A percentile compares a stretch with the other conserved stretches of the same genome.
These are phyloP conservation scores for Ustulina deusta DNA, from an alignment of 2,329 filamentous ascomycete species.

Conservation along the genomic window DNA sequence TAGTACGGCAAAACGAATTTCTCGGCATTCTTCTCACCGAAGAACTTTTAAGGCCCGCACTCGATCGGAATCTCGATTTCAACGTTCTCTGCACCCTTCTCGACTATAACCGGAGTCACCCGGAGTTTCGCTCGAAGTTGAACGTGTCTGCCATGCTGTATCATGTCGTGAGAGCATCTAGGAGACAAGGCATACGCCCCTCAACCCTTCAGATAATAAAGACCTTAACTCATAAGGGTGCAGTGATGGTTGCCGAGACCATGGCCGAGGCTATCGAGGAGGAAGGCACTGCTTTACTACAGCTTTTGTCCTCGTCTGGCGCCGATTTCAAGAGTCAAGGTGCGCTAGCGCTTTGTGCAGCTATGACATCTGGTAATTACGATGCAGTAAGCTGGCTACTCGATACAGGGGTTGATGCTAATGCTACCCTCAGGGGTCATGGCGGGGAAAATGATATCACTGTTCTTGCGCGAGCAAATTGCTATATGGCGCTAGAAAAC, in stretches of 20 bases:
- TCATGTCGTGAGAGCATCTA: not conserved
- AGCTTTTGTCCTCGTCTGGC: not conserved
- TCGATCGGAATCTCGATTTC: not conserved
- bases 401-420: not conserved
- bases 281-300: conserved; percentile 7
- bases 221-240: not conserved
- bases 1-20: not conserved
- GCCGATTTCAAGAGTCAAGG: conserved; percentile 13
- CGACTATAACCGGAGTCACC: not conserved
- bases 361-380: conserved; percentile 2
- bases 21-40: not conserved
- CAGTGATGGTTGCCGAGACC: not conserved
- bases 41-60: not conserved
- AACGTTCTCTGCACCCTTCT: conserved; percentile 5
- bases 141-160: not conserved
- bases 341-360: not conserved
- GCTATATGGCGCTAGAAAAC: accelerated
- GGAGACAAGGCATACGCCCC: not conserved
- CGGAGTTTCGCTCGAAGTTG: not conserved
- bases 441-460: not conserved
- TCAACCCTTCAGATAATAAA: not conserved
- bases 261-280: not conserved
- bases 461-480: conserved; percentile 2
- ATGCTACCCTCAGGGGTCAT: not conserved
- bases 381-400: conserved; percentile 10